Base-by-base conservation (phyloP, 139 green algal genomes). In the Zygnema circumcarinatum region DNA sequence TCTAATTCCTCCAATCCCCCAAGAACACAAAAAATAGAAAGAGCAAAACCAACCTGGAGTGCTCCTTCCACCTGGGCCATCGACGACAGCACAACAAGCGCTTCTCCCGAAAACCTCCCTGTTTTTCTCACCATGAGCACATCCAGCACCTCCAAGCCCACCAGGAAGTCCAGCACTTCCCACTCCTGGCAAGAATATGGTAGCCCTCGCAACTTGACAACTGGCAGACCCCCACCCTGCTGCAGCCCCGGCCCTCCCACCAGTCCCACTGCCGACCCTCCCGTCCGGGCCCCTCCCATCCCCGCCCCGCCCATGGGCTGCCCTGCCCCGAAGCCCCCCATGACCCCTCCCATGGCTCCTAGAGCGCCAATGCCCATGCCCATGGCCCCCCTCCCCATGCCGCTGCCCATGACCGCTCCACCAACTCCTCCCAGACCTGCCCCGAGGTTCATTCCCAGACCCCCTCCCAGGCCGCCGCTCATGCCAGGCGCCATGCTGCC, bases 121-220 rank as follows among this genome's bases (percentile, higher is more conserved):
- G 62, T 38, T 25, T 76, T 36, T 33, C 86, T 39, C 67, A 91
- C 35, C 52, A 91, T 42, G 38, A 91, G 85, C 29, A 91, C 87
- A 76, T 91, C 87, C 29, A 92, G 79, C 3, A 91, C 62, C 39
- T 91, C 87, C 1, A 91, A 38, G 2, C 87, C 87, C 72, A 38
- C 35, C 74, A 91, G 88, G 87, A 91, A 91, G 29, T 91, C 87
- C 29, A 73, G 2, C 86, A 91, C 87, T 38, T 91, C 87, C 38
- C n/a, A 38, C 40, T 91, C 87, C 31, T 89, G 16, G 39, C 72
- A 88, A n/a, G 22, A 11, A 31, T 85, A 91, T 25, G 87, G 87
- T 40, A 91, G 87, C 38, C 87, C 87, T 40, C 87, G 67, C 87
- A 92, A 47, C 85, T 91, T 91, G 29, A 91, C 85, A 25, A 92